Percentiles rank a stretch among this genome's conserved stretches.
These are phyloP conservation scores for Penicillium sp. DNA, from an alignment of 2,329 filamentous ascomycete species.

Conservation along the genomic window DNA sequence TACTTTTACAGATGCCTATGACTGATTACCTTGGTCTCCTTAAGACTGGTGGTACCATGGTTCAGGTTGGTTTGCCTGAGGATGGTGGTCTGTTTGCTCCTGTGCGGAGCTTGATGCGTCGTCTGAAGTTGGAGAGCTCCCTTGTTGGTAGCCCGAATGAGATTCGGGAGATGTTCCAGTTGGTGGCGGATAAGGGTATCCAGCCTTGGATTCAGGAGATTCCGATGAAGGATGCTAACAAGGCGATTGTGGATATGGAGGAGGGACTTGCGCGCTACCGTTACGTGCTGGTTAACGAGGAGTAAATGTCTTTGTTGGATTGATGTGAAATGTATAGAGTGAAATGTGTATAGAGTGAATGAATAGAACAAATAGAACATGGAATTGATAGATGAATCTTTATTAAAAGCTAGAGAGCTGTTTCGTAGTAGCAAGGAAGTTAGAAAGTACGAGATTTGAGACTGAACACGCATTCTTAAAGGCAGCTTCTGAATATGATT, in stretches of 20 bases:
- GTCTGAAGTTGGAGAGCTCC: constrained; percentile 53
- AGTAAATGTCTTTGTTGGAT: neutral
- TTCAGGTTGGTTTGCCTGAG: constrained; percentile 69
- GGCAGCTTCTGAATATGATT: no score
- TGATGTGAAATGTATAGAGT: constrained; percentile 61
- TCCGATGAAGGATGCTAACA: constrained; percentile 47
- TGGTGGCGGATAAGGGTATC: constrained; percentile 42
- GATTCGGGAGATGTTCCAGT: constrained; percentile 47
- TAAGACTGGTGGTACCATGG: constrained; percentile 58
- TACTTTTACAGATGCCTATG: constrained; percentile 58
- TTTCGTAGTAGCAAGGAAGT: no score
- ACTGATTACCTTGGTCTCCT: constrained; percentile 62
- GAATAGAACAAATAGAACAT: neutral
- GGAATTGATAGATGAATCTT: neutral
- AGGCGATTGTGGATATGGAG: constrained; percentile 47
- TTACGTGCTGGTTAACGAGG: constrained; percentile 48
- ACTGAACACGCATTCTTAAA: no score
- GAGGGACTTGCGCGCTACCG: constrained; percentile 48
- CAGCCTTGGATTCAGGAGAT: constrained; percentile 45
- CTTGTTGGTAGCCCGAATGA: constrained; percentile 42
- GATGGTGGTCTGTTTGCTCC: constrained; percentile 54
- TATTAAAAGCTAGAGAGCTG: neutral
- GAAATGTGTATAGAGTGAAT: constrained; percentile 15
- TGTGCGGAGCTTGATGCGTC: constrained; percentile 59
- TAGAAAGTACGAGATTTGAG: no score